phyloP scores from a whole-genome alignment of 805 yeast species.

The Starmerella apis region DNA sequence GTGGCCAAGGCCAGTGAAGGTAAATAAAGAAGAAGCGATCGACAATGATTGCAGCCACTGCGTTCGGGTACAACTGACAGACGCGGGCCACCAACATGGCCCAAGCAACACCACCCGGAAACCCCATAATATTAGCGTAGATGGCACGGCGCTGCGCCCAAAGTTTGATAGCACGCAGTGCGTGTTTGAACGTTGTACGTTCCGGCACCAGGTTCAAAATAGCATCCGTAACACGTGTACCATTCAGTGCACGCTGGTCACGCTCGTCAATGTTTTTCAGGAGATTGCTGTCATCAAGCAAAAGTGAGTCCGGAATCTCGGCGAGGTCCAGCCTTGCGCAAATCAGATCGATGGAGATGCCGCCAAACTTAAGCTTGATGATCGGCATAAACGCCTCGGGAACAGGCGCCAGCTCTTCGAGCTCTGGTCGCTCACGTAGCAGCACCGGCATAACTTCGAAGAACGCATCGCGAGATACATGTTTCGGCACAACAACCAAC shows the following conservation, averaged over 20 bases:
- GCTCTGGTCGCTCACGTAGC: slow-evolving; percentile 60
- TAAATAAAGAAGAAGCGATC: slow-evolving; percentile 78
- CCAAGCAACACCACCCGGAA: slow-evolving; percentile 99
- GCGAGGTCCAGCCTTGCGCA: slow-evolving; percentile 77
- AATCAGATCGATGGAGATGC: slow-evolving; percentile 86
- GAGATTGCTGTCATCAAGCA: slow-evolving; percentile 73
- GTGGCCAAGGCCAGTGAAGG: slow-evolving; percentile 95
- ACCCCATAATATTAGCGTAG: slow-evolving; percentile 90
- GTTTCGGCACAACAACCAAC: slow-evolving; percentile 92
- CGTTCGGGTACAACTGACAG: slow-evolving; percentile 92
- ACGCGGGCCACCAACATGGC: slow-evolving; percentile 98
- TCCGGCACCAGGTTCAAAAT: slow-evolving; percentile 83
- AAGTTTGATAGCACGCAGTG: slow-evolving; percentile 80
- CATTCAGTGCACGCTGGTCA: slow-evolving; percentile 82
- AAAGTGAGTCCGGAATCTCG: slow-evolving; percentile 64
- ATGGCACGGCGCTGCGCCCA: slow-evolving; percentile 96
- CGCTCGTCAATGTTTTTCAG: slow-evolving; percentile 81
- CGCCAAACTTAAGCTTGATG: slow-evolving; percentile 75
- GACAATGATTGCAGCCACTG: slow-evolving; percentile 85
- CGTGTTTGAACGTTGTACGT: slow-evolving; percentile 83
- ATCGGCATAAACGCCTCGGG: slow-evolving; percentile 98
- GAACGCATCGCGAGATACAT: slow-evolving; percentile 81
- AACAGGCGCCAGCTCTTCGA: slow-evolving; percentile 84
- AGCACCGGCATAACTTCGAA: slow-evolving; percentile 68
- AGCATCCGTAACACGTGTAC: slow-evolving; percentile 95